Evolutionary conservation across 371 early-diverging fungal species (phyloP), one percentile per base, ranked within the genome.

Genomic region (Apophysomyces trapeziformis): DNA sequence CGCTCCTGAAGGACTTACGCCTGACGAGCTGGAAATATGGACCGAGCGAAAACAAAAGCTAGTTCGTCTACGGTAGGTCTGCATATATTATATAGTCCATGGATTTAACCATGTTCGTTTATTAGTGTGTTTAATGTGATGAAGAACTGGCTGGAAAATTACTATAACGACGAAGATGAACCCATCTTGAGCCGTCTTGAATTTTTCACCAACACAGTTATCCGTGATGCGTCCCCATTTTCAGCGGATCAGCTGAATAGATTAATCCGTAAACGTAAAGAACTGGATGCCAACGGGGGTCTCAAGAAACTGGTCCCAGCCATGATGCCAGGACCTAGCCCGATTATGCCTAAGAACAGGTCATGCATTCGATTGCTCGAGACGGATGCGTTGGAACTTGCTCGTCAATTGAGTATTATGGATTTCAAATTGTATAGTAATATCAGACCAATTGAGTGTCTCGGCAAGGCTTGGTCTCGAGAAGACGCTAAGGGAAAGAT

Each of bases 371-470:
- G 86, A 61, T 80, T 97, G 37, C 58, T 88, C 58, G 97, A 97
- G 43, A 76, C 95, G 21, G 95, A 96, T 70, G 95, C 98, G 4
- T 70, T 94, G 16, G 99, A 98, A 74, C 70, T 97, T 58, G 96
- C 97, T 0, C 84, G 99, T 38, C 98, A 98, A 71, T 70, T 98
- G 46, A 96, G 96, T 6, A 79, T 97, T 45, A 85, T 95, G 69
- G 94, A 96, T 69, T 90, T 87, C 32, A 86, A 83, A 35, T 60
- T 90, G 6, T 96, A 93, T 70, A 86, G 85, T 76, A 86, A 86
- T 64, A 93, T 97, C 60, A 80, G 88, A 54, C 92, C 94, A 3
- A 83, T 87, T 37, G 98, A 97, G 75, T 91, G 92, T 68, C 75
- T 97, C 43, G 88, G 89, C 65, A 93, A 96, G 71, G 93, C 92